phyloP scores from a whole-genome alignment of 352 stramenopile species.

The Globisporangium spinosum region DNA sequence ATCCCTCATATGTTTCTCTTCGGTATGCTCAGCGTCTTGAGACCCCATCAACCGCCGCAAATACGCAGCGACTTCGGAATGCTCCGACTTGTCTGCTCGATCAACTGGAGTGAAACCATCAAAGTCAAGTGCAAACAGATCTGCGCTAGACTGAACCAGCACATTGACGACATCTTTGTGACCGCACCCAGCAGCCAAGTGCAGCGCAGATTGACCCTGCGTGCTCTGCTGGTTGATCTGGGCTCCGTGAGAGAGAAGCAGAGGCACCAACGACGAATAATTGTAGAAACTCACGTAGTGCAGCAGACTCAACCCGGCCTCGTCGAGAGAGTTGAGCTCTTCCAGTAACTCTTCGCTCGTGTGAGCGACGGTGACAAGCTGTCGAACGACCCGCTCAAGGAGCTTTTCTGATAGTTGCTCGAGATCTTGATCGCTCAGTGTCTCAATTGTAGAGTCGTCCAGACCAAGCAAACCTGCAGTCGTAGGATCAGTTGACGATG shows the following conservation, averaged over 20 bases:
- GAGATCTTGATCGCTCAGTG: conserved; percentile 73
- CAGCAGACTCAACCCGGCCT: conserved; percentile 82
- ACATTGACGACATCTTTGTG: conserved; percentile 62
- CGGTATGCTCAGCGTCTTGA: neutral
- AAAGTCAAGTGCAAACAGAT: conserved; percentile 65
- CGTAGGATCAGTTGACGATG: neutral
- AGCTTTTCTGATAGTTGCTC: conserved; percentile 76
- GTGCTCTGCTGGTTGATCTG: conserved; percentile 85
- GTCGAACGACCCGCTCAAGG: conserved; percentile 77
- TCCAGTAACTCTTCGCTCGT: conserved; percentile 79
- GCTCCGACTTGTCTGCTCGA: conserved; percentile 73
- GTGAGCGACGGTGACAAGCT: conserved; percentile 76
- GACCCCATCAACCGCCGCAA: conserved; percentile 43
- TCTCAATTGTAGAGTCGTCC: conserved; percentile 75
- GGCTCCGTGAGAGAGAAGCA: conserved; percentile 76
- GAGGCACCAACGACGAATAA: conserved; percentile 70
- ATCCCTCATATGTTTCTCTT: neutral
- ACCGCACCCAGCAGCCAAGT: conserved; percentile 76
- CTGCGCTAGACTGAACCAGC: conserved; percentile 55
- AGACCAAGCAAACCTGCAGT: conserved; percentile 11
- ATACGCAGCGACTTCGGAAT: conserved; percentile 40
- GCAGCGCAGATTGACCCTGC: conserved; percentile 78
- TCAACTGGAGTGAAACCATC: conserved; percentile 68
- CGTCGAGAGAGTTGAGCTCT: conserved; percentile 86
- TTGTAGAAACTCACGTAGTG: conserved; percentile 91